Conservation (phyloP, 306 rosid species). For the Fragaria vesca region DNA sequence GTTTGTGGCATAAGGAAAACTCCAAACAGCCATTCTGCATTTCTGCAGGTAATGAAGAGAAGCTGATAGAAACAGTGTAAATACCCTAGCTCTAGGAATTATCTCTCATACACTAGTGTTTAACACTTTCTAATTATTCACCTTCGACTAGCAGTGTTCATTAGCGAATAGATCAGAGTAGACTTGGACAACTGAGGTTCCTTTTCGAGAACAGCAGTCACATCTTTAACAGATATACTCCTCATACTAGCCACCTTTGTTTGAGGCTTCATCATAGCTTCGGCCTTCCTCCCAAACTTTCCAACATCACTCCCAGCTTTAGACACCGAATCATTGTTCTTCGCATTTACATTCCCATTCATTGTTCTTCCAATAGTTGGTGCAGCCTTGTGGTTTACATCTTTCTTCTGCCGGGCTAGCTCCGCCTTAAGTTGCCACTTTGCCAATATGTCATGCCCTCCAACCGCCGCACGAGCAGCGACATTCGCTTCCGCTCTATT, state of each 20-base stretch:
- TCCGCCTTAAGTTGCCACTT: slow-evolving; percentile 92
- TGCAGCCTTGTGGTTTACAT: slow-evolving; percentile 44
- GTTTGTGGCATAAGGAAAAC: not conserved
- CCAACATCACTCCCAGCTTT: slow-evolving; percentile 23
- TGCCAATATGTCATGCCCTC: slow-evolving; percentile 88
- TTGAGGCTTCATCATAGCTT: slow-evolving; percentile 33
- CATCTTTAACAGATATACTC: slow-evolving; percentile 66
- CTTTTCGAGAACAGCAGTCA: slow-evolving; percentile 76
- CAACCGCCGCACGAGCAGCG: slow-evolving; percentile 88
- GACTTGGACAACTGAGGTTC: slow-evolving; percentile 85
- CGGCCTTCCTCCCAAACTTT: slow-evolving; percentile 54
- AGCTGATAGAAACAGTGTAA: not conserved
- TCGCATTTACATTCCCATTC: slow-evolving; percentile 57
- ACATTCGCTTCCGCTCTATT: slow-evolving; percentile 76
- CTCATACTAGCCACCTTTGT: slow-evolving; percentile 40
- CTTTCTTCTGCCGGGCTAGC: slow-evolving; percentile 68
- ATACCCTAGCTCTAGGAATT: not conserved
- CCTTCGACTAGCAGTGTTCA: slow-evolving; percentile 28
- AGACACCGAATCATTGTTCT: slow-evolving; percentile 38
- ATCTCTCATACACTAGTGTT: not conserved
- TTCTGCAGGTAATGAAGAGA: not conserved
- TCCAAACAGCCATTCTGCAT: not conserved
- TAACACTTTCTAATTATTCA: slow-evolving; percentile 30
- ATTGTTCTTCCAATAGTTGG: slow-evolving; percentile 50
- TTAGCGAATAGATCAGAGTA: slow-evolving; percentile 52